A percentile compares a stretch with the other conserved stretches of the same genome.
phyloP scores from a whole-genome alignment of 768 basidiomycete species.

The Coprinopsis sp. region DNA sequence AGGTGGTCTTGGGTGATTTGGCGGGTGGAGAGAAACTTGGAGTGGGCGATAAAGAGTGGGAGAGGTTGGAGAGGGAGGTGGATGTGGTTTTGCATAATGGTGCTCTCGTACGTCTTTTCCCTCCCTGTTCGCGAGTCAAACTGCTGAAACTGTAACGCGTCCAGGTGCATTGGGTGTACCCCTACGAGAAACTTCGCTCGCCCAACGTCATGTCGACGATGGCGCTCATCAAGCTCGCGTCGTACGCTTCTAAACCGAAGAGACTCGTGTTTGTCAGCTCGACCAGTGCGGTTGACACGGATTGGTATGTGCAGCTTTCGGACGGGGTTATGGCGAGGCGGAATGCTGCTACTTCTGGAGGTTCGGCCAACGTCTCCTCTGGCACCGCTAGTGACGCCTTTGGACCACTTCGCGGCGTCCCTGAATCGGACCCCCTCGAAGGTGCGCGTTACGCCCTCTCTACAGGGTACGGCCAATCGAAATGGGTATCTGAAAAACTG shows the following conservation, averaged over 20 bases:
- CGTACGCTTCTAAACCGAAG: slow-evolving; percentile 64
- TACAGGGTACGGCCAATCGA: slow-evolving; percentile 94
- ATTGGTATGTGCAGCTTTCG: slow-evolving; percentile 83
- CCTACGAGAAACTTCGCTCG: slow-evolving; percentile 87
- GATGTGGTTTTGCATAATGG: slow-evolving; percentile 93
- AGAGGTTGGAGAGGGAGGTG: slow-evolving; percentile 58
- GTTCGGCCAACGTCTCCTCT: slow-evolving; percentile 40
- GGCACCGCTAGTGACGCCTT: slow-evolving; percentile 30
- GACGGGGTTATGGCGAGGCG: slow-evolving; percentile 46
- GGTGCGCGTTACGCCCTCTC: slow-evolving; percentile 70
- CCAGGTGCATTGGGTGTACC: slow-evolving; percentile 98
- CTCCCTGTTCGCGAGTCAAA: not conserved
- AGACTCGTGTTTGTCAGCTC: slow-evolving; percentile 87
- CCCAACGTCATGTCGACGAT: slow-evolving; percentile 93
- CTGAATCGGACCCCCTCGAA: slow-evolving; percentile 86
- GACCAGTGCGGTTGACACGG: slow-evolving; percentile 91
- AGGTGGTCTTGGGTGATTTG: slow-evolving; percentile 84
- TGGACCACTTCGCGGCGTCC: slow-evolving; percentile 46
- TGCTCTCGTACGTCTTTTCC: slow-evolving; percentile 65
- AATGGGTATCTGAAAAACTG: slow-evolving; percentile 97
- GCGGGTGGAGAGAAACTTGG: slow-evolving; percentile 66
- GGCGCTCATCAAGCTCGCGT: slow-evolving; percentile 75
- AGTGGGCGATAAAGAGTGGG: slow-evolving; percentile 60
- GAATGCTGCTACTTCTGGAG: no score
- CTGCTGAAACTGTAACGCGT: not conserved